These are phyloP conservation scores for Kalmusia sp. DNA, from an alignment of 2,329 filamentous ascomycete genomes.

Conservation along the genomic window DNA sequence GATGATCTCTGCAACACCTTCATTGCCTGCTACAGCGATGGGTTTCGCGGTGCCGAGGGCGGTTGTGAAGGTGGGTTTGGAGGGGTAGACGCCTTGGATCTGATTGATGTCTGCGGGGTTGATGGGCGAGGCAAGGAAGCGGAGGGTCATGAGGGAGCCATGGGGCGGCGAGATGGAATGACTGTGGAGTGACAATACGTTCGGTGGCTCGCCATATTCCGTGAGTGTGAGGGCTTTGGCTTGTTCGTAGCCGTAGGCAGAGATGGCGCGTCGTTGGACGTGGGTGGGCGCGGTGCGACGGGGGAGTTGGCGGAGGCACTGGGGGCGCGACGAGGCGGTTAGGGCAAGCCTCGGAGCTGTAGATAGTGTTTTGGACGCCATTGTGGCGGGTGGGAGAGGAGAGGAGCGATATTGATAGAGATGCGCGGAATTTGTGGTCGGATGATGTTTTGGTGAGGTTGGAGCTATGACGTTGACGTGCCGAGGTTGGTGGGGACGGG, in stretches of 20 bases:
- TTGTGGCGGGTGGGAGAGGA: conserved; percentile 16
- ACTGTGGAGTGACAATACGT: conserved; percentile 73
- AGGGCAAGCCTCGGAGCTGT: conserved; percentile 23
- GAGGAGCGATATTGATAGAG: conserved; percentile 2
- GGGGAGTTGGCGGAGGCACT: conserved; percentile 27
- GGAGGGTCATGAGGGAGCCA: conserved; percentile 75
- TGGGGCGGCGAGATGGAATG: conserved; percentile 80
- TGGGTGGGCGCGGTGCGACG: conserved; percentile 10
- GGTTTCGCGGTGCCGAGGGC: conserved; percentile 78
- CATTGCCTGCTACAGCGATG: conserved; percentile 83
- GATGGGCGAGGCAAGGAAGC: conserved; percentile 88
- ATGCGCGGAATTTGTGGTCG: conserved; percentile 11
- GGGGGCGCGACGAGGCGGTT: conserved; percentile 6
- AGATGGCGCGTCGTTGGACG: conserved; percentile 54
- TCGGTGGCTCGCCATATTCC: conserved; percentile 75
- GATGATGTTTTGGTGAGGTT: conserved; percentile 11
- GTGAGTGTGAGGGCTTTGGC: conserved; percentile 82
- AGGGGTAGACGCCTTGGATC: conserved; percentile 94
- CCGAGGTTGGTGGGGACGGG: conserved; percentile 26
- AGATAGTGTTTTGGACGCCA: conserved; percentile 33
- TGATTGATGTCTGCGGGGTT: conserved; percentile 99
- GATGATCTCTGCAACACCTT: conserved; percentile 91
- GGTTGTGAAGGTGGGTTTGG: conserved; percentile 78
- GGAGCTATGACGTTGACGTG: conserved; percentile 37
- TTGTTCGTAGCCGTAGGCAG: conserved; percentile 80